These are phyloP conservation scores for Brassica rapa DNA, from an alignment of 345 rosid genomes.

Conservation along the genomic window DNA sequence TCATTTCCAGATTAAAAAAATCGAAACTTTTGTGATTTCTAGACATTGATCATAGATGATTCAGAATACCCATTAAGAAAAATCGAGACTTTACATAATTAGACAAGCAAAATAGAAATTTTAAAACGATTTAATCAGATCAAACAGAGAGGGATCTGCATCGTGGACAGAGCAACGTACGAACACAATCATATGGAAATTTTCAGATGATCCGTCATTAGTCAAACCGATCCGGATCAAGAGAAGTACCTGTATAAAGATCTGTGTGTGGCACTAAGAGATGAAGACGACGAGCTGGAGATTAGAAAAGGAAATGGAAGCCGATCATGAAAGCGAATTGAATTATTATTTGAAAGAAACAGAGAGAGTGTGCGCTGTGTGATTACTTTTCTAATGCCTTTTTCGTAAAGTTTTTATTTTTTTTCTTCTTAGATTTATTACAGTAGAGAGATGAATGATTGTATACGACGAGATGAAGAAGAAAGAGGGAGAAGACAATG, in stretches of 20 bases:
- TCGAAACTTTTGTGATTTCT: slow-evolving; percentile 6
- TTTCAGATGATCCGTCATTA: slow-evolving; percentile 15
- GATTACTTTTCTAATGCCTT: slow-evolving; percentile 18
- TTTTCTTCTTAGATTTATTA: slow-evolving; percentile 10
- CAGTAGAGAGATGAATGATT: slow-evolving; percentile 32
- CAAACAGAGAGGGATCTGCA: not conserved
- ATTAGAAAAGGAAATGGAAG: not conserved
- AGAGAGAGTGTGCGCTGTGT: slow-evolving; percentile 23
- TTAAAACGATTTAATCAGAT: not conserved
- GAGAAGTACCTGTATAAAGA: slow-evolving; percentile 23
- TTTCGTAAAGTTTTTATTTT: slow-evolving; percentile 1
- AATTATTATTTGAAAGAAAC: slow-evolving; percentile 22
- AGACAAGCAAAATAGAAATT: not conserved
- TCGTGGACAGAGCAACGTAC: slow-evolving; percentile 1
- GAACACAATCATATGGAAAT: slow-evolving; percentile 13
- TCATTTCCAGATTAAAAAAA: not conserved
- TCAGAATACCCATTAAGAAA: not conserved
- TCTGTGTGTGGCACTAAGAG: slow-evolving; percentile 23
- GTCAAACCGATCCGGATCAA: slow-evolving; percentile 21
- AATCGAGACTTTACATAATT: slow-evolving; percentile 2
- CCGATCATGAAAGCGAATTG: slow-evolving; percentile 21
- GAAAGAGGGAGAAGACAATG: not conserved
- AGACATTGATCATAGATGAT: slow-evolving; percentile 15
- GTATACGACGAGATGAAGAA: slow-evolving; percentile 11
- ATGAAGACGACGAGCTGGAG: slow-evolving; percentile 18